phyloP scores from a whole-genome alignment of 352 stramenopile species.

The Pythium vanterpoolii region DNA sequence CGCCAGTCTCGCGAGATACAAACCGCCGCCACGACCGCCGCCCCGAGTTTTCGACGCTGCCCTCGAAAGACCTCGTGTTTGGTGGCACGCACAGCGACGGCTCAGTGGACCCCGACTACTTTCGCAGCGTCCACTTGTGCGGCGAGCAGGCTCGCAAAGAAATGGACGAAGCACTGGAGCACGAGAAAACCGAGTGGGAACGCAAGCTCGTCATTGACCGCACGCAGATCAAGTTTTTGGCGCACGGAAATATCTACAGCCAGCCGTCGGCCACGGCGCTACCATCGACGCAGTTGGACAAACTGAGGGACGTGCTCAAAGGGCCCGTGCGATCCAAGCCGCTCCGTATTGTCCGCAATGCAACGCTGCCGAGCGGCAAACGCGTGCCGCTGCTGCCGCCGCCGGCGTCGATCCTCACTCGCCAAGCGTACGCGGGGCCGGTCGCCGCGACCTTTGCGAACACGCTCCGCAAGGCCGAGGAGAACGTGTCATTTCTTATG shows the following conservation, averaged over 20 bases:
- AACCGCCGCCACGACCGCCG: conserved; percentile 12
- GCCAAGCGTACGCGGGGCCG: conserved; percentile 55
- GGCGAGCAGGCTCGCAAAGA: conserved; percentile 72
- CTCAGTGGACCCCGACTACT: conserved; percentile 68
- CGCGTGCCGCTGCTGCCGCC: conserved; percentile 47
- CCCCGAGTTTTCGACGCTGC: conserved; percentile 72
- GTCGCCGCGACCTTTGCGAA: conserved; percentile 50
- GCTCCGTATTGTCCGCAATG: conserved; percentile 77
- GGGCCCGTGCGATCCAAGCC: conserved; percentile 50
- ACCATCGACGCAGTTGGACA: conserved; percentile 80
- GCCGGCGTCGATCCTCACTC: conserved; percentile 68
- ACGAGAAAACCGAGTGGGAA: conserved; percentile 70
- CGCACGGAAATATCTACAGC: conserved; percentile 82
- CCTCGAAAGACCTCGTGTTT: conserved; percentile 87
- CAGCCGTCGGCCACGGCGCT: conserved; percentile 33
- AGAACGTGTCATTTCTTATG: conserved; percentile 31
- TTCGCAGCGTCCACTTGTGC: conserved; percentile 83
- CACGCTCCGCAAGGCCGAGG: conserved; percentile 37
- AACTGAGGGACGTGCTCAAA: conserved; percentile 67
- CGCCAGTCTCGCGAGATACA: conserved; percentile 49
- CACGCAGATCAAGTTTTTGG: conserved; percentile 81
- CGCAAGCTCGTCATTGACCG: conserved; percentile 86
- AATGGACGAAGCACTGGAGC: conserved; percentile 64
- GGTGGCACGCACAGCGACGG: conserved; percentile 77
- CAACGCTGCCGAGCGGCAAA: conserved; percentile 73